phyloP scores from a whole-genome alignment of 2,329 filamentous ascomycete species.

The Neopestalotiopsis rosae region DNA sequence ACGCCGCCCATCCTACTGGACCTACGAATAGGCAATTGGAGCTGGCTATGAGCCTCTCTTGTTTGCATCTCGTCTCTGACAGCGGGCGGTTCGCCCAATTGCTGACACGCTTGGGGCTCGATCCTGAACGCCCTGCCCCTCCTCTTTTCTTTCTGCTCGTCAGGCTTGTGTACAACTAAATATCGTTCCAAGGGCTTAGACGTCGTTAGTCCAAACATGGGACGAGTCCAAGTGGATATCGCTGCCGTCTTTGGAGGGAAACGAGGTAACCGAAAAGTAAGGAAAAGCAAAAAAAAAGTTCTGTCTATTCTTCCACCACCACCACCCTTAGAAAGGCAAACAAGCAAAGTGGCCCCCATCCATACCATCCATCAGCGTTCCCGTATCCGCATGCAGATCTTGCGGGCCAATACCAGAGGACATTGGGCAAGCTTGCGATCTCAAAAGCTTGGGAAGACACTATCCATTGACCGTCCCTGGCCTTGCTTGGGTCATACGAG shows the following conservation, averaged over 20 bases:
- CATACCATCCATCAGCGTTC: background rate
- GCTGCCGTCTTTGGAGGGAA: slow-evolving; percentile 5
- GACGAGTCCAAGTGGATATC: slow-evolving; percentile 10
- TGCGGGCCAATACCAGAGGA: background rate
- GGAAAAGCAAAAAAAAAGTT: background rate
- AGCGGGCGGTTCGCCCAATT: background rate
- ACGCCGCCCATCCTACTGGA: background rate
- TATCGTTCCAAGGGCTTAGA: background rate
- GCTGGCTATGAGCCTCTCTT: background rate
- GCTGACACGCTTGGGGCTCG: background rate
- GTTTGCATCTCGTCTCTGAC: background rate
- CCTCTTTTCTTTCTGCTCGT: background rate
- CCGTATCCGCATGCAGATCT: slow-evolving; percentile 15
- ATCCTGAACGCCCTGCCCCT: background rate
- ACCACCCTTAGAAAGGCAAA: background rate
- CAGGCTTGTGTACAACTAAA: background rate
- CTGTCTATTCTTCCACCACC: background rate
- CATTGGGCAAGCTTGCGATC: background rate
- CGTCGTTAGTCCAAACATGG: slow-evolving; percentile 10
- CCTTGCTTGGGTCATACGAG: slow-evolving; percentile 14
- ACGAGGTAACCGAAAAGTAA: slow-evolving; percentile 3
- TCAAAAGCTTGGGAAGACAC: background rate
- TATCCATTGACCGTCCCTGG: background rate
- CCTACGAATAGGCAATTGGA: background rate
- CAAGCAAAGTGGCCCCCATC: background rate